Evolutionary conservation across 1,284 basidiomycete species (phyloP).

Genomic region (Ganoderma sp.): DNA sequence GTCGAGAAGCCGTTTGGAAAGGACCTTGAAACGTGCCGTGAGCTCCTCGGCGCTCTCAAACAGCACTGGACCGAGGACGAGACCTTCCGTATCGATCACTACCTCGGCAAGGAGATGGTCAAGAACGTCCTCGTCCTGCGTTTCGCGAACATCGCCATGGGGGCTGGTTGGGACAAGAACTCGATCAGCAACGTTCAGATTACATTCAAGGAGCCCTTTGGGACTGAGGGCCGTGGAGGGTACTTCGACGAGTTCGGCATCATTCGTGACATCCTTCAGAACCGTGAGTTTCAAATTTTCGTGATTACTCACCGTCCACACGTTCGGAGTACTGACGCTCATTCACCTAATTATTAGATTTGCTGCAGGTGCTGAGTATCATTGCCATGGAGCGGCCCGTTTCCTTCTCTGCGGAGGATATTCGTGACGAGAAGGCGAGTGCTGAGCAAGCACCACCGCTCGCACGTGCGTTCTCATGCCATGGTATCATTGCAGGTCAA

Average conservation of each 20-base stretch:
- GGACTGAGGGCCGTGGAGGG: slow-evolving; percentile 94
- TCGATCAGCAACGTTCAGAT: slow-evolving; percentile 95
- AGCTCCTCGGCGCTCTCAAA: slow-evolving; percentile 82
- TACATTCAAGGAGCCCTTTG: slow-evolving; percentile 98
- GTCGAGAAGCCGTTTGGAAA: slow-evolving; percentile 98
- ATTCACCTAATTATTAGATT: slow-evolving; percentile 58
- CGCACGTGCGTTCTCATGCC: slow-evolving; percentile 22
- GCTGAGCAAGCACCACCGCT: slow-evolving; percentile 22
- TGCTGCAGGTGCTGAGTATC: slow-evolving; percentile 91
- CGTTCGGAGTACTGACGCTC: slow-evolving; percentile 18
- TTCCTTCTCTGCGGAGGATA: slow-evolving; percentile 95
- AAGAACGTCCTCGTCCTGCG: slow-evolving; percentile 95
- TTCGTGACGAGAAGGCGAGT: slow-evolving; percentile 92
- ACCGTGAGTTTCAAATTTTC: slow-evolving; percentile 70
- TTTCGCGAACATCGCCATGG: slow-evolving; percentile 91
- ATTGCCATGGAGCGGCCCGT: slow-evolving; percentile 97
- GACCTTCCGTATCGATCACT: slow-evolving; percentile 98
- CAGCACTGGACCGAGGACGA: slow-evolving; percentile 92
- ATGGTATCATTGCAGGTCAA: slow-evolving; percentile 72
- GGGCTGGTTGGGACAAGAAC: slow-evolving; percentile 91
- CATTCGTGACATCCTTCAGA: slow-evolving; percentile 95
- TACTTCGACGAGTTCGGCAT: slow-evolving; percentile 99
- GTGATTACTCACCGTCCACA: slow-evolving; percentile 3
- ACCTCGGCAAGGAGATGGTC: slow-evolving; percentile 99
- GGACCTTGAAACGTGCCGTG: slow-evolving; percentile 85